Evolutionary conservation across 495 filamentous ascomycete species (phyloP), one percentile per base, ranked within the genome.

Genomic region (Chaetomium tenue): DNA sequence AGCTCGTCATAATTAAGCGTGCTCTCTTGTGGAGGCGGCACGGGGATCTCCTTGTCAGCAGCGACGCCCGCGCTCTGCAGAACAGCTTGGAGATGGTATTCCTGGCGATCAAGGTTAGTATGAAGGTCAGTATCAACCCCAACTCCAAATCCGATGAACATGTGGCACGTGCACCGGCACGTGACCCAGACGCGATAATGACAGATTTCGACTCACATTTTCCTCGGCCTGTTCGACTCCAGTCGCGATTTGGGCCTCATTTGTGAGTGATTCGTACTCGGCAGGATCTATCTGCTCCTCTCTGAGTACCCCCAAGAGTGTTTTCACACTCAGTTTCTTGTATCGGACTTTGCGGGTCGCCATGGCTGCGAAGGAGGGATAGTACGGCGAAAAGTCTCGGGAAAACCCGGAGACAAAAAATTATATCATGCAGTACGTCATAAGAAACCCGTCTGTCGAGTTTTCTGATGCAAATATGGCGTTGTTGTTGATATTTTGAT

Each of bases 171-270:
- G 59, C n/a, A 33, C 58, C 60, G 62, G 55, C 82, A 87, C 86
- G 85, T 88, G 85, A 80, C 61, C 56, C 22, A 52, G 26, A 15
- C 59, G 75, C 75, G 76, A 69, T 77, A 71, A 68, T 20, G 73
- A 78, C 68, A 75, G 73, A 71, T 71, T 76, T 67, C 71, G 72
- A 92, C 93, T 86, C 77, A 97, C 94, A 81, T 90, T 93, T 83
- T 98, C 93, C 78, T 98, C 94, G 63, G 85, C 88, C 74, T 95
- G 93, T 78, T 98, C 94, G 65, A 98, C 94, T 69, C 94, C 94
- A 63, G 93, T 97, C 72, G 95, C 92, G 74, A 97, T 91, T 83
- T 91, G 87, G 67, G 75, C 75, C 63, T 84, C 80, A 64, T 73
- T 79, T 60, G 79, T 81, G 67, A 83, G 78, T 58, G 78, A 77